phyloP scores from a whole-genome alignment of 306 rosid species.

The Cicer cuneatum region DNA sequence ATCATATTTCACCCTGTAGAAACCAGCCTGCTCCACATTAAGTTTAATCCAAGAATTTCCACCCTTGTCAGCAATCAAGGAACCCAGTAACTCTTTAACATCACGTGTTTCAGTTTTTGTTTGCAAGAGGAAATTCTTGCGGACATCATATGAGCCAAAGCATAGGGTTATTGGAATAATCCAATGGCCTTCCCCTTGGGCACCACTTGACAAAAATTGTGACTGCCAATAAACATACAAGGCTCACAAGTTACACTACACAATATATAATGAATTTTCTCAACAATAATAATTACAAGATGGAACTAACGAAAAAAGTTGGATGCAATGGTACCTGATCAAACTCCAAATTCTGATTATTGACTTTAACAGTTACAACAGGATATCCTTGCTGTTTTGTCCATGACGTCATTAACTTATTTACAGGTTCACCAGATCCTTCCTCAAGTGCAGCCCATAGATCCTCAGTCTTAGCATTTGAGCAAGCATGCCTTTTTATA shows the following conservation, averaged over 20 bases:
- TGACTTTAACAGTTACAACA: constrained; percentile 73
- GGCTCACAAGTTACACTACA: constrained; percentile 35
- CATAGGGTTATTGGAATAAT: constrained; percentile 81
- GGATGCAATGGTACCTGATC: constrained; percentile 67
- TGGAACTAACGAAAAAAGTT: constrained; percentile 36
- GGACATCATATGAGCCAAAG: constrained; percentile 69
- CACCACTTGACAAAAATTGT: constrained; percentile 83
- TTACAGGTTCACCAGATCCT: constrained; percentile 91
- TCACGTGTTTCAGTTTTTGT: constrained; percentile 63
- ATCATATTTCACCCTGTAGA: constrained; percentile 94
- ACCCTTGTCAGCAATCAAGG: constrained; percentile 42
- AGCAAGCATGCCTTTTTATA: constrained; percentile 72
- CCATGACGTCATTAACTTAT: constrained; percentile 88
- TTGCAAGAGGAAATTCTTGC: constrained; percentile 74
- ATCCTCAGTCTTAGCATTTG: constrained; percentile 93
- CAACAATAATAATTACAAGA: constrained; percentile 23
- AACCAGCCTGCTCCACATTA: constrained; percentile 94
- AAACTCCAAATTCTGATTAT: constrained; percentile 73
- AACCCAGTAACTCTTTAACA: constrained; percentile 55
- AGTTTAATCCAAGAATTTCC: constrained; percentile 72
- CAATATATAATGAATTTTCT: constrained; percentile 9
- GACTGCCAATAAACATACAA: constrained; percentile 59
- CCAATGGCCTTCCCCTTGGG: constrained; percentile 85
- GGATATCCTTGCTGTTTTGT: constrained; percentile 95
- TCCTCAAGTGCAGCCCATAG: constrained; percentile 96